phyloP scores from a whole-genome alignment of 1,139 yeast species.

The Suhomyces maxii region DNA sequence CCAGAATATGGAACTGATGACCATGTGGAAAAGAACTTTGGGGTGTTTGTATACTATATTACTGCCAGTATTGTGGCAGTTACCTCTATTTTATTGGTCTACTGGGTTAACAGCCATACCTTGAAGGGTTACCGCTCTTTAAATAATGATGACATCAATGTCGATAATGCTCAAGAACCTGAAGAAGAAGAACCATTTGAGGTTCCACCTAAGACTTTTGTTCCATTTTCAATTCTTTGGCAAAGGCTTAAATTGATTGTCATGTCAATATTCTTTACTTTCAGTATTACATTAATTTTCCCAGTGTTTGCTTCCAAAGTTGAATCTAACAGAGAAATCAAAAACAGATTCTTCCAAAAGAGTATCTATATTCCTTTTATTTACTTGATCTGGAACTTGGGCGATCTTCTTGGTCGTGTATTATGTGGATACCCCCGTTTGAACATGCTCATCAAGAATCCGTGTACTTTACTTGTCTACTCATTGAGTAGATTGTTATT shows the following conservation, averaged over 20 bases:
- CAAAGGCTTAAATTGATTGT: conserved; percentile 62
- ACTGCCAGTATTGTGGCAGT: conserved; percentile 66
- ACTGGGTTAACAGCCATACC: conserved; percentile 28
- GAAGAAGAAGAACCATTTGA: not conserved
- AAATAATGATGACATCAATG: conserved; percentile 2
- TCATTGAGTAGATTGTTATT: conserved; percentile 55
- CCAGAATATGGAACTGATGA: conserved; percentile 8
- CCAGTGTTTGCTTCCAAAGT: conserved; percentile 87
- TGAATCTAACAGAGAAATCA: conserved; percentile 48
- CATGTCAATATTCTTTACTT: conserved; percentile 69
- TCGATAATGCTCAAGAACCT: not conserved
- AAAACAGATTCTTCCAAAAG: conserved; percentile 38
- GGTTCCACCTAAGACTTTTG: conserved; percentile 24
- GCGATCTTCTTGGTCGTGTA: conserved; percentile 80
- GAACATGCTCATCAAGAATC: conserved; percentile 36
- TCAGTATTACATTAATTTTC: conserved; percentile 74
- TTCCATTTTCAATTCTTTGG: conserved; percentile 55
- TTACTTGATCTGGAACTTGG: conserved; percentile 83
- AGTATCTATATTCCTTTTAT: conserved; percentile 71
- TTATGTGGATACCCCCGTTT: conserved; percentile 57
- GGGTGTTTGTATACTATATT: conserved; percentile 65
- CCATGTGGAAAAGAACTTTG: conserved; percentile 41
- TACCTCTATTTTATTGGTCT: conserved; percentile 44
- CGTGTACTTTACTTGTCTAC: conserved; percentile 46
- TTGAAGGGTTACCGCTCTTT: conserved; percentile 19